Base-by-base conservation (phyloP, 495 filamentous ascomycete species). In the Daldinia concentrica region DNA sequence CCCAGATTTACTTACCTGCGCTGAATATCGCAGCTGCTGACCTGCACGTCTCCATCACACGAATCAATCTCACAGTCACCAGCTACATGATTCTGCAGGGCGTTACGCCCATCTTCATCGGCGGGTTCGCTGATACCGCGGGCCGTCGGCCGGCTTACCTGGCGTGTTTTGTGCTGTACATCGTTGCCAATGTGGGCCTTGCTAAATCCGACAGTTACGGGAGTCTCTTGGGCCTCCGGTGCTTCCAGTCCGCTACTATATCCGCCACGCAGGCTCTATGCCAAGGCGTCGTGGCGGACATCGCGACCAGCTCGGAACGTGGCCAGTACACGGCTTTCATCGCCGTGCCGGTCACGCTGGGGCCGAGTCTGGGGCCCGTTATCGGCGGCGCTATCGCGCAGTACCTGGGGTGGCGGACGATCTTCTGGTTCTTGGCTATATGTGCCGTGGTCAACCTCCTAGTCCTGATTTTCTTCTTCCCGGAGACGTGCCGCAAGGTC, bases 1-100 rank as follows among this genome's bases (percentile, higher is more conserved):
- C 89, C 0, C 77, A 81, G 34, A 92, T 93, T 68, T 94, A 94
- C 77, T 89, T 91, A 57, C 91, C 90, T 2, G 88, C 90, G 0
- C 79, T 93, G 55, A 86, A 82, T 34, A 80, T 81, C 0, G 75
- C 91, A 4, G 81, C 87, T 0, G 37, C 74, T 0, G 84, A 88
- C 55, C 81, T 90, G 62, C 26, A 84, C 22, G 83, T 89, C 26
- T 84, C 85, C 2, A 71, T 76, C 15, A 77, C 82, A 0, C 72
- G 86, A 43, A 87, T 91, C 71, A 92, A 91, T 72, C 76, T 92
- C 26, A 87, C 87, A 1, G 83, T 90, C 32, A 89, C 88, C 17
- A 84, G 83, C 11, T 90, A 87, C 72, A 82, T 86, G 81, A 83
- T 90, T 58, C 79, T 89, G 30, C 85, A 90, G 71, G 88, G 85